These are phyloP conservation scores for Debaryomycetaceae sp. DNA, from an alignment of 1,139 yeast genomes.

Conservation along the genomic window DNA sequence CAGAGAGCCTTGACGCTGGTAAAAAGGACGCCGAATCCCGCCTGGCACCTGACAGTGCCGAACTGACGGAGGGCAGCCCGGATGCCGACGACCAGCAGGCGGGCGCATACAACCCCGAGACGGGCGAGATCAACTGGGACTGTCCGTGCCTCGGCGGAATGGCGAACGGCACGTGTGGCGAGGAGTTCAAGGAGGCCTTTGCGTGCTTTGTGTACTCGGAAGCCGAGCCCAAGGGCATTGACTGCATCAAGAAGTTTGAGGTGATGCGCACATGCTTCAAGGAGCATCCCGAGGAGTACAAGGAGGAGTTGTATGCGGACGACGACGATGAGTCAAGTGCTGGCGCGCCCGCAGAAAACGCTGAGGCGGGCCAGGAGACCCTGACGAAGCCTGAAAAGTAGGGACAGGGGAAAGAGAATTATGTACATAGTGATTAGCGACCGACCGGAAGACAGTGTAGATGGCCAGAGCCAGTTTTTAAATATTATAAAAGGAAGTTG, in stretches of 20 bases:
- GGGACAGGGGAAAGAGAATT: too few species aligned
- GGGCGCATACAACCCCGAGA: conserved; percentile 90
- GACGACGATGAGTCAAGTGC: too few species aligned
- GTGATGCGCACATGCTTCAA: conserved; percentile 94
- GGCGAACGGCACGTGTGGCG: conserved; percentile 99
- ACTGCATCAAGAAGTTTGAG: conserved; percentile 86
- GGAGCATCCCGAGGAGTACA: conserved; percentile 85
- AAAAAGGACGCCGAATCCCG: too few species aligned
- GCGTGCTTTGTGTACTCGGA: conserved; percentile 92
- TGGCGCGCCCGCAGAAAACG: too few species aligned
- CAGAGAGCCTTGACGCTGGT: too few species aligned
- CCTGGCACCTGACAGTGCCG: too few species aligned
- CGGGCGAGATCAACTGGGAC: conserved; percentile 99
- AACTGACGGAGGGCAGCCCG: conserved; percentile 5
- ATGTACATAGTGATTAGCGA: too few species aligned
- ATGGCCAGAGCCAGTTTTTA: too few species aligned
- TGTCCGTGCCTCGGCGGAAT: conserved; percentile 99
- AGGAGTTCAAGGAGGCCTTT: conserved; percentile 92
- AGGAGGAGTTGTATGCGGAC: conserved; percentile 80
- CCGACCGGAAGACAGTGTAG: too few species aligned
- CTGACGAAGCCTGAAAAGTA: too few species aligned
- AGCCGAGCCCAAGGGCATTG: conserved; percentile 94
- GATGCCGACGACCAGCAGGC: conserved; percentile 22
- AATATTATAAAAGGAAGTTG: too few species aligned
- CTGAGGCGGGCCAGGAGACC: too few species aligned